Percentiles rank a stretch among this genome's conserved stretches.
Evolutionary conservation across 2,329 filamentous ascomycete genomes (phyloP).

Genomic region (Fusarium marasasianum): DNA sequence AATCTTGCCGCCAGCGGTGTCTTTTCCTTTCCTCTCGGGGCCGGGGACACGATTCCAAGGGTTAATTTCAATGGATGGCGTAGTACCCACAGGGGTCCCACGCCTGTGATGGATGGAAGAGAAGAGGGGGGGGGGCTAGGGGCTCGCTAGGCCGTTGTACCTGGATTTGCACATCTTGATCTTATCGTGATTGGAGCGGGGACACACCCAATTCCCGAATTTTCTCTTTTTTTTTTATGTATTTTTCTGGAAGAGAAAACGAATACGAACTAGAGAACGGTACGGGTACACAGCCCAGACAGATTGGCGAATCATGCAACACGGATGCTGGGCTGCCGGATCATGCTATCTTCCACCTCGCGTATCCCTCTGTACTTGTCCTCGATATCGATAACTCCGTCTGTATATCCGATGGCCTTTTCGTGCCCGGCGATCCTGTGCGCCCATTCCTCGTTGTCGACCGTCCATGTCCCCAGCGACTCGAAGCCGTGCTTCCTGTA

Average conservation of each 20-base stretch:
- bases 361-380: constrained; percentile 21
- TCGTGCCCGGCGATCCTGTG: constrained; percentile 21
- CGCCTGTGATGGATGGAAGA: background rate
- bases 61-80: constrained; percentile 20
- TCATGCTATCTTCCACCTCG: constrained; percentile 39
- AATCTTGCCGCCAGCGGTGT: constrained; percentile 20
- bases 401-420: constrained; percentile 13
- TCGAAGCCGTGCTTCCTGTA: constrained; percentile 31
- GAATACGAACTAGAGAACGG: constrained; percentile 38
- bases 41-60: background rate
- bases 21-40: background rate
- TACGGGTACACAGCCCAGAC: fast-evolving
- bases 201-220: constrained; percentile 9
- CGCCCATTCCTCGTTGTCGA: constrained; percentile 36
- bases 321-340: constrained; percentile 29
- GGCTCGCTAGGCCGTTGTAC: constrained; percentile 21
- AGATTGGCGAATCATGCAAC: constrained; percentile 12
- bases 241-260: constrained; percentile 18
- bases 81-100: constrained; percentile 30
- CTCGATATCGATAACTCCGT: constrained; percentile 9
- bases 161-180: constrained; percentile 37
- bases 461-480: constrained; percentile 23
- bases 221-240: background rate
- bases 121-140: background rate
- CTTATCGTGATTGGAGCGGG: constrained; percentile 38